phyloP scores from a whole-genome alignment of 306 rosid species.

The Corylus heterophylla region DNA sequence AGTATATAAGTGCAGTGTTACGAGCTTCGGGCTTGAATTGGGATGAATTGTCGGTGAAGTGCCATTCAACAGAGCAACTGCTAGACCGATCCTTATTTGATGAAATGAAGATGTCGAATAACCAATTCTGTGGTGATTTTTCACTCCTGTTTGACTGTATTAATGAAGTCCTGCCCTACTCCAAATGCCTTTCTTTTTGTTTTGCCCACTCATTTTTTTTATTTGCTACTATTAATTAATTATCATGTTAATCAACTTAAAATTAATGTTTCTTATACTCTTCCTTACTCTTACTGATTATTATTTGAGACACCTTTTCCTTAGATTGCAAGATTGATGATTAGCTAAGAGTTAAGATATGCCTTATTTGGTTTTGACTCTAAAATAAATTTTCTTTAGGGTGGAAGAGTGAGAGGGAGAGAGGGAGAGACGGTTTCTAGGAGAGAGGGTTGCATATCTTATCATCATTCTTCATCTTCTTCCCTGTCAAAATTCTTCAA shows the following conservation, averaged over 20 bases:
- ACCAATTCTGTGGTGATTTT: constrained; percentile 32
- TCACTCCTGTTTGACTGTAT: constrained; percentile 48
- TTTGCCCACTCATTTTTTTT: too few species aligned
- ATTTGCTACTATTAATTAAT: too few species aligned
- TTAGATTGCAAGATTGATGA: too few species aligned
- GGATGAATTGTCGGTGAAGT: constrained; percentile 43
- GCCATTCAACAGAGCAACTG: constrained; percentile 37
- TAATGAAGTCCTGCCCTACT: constrained; percentile 42
- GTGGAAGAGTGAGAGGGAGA: neutral
- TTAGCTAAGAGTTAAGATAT: too few species aligned
- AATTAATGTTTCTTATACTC: too few species aligned
- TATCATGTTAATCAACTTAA: too few species aligned
- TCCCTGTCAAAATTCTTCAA: too few species aligned
- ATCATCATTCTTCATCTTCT: too few species aligned
- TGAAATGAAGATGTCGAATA: constrained; percentile 38
- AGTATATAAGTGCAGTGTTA: constrained; percentile 38
- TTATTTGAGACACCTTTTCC: neutral
- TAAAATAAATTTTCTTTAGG: neutral
- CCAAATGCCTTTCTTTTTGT: too few species aligned
- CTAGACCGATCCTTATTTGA: constrained; percentile 40
- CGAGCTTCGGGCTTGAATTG: constrained; percentile 49
- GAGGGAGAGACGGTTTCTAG: neutral
- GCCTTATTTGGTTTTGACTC: neutral
- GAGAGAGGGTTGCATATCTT: too few species aligned
- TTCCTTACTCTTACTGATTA: neutral